phyloP scores from a whole-genome alignment of 306 rosid genomes.

The Acmispon strigosus region DNA sequence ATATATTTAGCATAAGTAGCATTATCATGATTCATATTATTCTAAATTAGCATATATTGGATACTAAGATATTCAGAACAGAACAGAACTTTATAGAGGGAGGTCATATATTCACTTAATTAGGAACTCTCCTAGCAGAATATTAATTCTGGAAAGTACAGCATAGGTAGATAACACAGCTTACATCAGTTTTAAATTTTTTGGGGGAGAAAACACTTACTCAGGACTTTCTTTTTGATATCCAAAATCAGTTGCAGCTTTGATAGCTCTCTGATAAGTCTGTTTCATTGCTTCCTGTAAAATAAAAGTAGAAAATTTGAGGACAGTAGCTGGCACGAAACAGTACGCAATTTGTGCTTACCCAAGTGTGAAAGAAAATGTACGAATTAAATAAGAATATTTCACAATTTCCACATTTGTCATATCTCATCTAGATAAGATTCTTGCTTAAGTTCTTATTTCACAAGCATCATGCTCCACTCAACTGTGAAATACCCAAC shows the following conservation, averaged over 20 bases:
- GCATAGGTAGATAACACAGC: background rate
- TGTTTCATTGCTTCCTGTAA: slow-evolving; percentile 84
- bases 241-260: slow-evolving; percentile 70
- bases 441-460: background rate
- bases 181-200: background rate
- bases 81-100: background rate
- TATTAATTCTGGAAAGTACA: background rate
- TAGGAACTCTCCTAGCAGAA: background rate
- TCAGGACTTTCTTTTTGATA: slow-evolving; percentile 83
- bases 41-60: background rate
- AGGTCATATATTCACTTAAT: background rate
- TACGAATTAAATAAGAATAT: background rate
- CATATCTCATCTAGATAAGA: background rate
- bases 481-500: background rate
- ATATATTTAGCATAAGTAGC: background rate
- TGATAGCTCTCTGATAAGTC: slow-evolving; percentile 75
- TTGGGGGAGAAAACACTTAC: slow-evolving; percentile 40
- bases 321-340: background rate
- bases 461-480: background rate
- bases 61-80: background rate
- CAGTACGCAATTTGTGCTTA: background rate
- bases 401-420: background rate
- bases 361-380: background rate
- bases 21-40: background rate
- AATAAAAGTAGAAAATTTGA: background rate